A percentile compares a stretch with the other conserved stretches of the same genome.
Conservation (phyloP, 164 flowering plant genomes). For the Vitis amurensis region DNA sequence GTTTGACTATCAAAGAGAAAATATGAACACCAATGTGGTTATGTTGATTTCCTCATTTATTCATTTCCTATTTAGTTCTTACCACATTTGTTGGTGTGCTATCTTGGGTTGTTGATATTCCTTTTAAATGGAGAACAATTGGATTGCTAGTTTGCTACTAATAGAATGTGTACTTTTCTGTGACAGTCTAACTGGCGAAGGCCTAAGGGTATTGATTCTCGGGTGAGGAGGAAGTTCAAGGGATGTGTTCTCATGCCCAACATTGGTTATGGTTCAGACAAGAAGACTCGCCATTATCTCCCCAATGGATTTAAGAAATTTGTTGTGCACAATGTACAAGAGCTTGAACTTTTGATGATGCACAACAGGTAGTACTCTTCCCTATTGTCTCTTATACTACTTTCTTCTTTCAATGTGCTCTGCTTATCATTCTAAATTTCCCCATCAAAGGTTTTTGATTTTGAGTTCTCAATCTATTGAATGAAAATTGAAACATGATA, state of each 20-base stretch:
- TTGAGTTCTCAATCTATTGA: too few species aligned
- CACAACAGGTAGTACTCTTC: slow-evolving; percentile 57
- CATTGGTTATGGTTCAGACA: slow-evolving; percentile 77
- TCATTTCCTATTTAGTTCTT: too few species aligned
- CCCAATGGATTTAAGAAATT: slow-evolving; percentile 84
- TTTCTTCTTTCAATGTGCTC: not conserved
- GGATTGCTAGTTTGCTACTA: too few species aligned
- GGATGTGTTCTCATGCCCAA: slow-evolving; percentile 73
- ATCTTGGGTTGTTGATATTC: too few species aligned
- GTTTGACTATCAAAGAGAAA: too few species aligned
- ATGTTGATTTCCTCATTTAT: too few species aligned
- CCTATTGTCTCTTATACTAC: not conserved
- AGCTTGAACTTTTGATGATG: slow-evolving; percentile 76
- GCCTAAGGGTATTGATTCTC: slow-evolving; percentile 86
- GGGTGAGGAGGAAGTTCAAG: slow-evolving; percentile 81
- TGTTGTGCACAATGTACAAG: slow-evolving; percentile 63
- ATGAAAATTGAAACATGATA: too few species aligned
- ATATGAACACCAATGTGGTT: too few species aligned
- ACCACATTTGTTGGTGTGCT: too few species aligned
- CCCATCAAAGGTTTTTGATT: too few species aligned
- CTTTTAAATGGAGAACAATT: too few species aligned
- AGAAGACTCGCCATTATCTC: slow-evolving; percentile 78
- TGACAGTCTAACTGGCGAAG: slow-evolving; percentile 67
- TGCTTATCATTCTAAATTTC: not conserved
- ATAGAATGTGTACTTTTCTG: not conserved